Percentiles rank a stretch among this genome's conserved stretches.
Conservation (phyloP, 176 grass and related monocot genomes). For the Eleusine indica region DNA sequence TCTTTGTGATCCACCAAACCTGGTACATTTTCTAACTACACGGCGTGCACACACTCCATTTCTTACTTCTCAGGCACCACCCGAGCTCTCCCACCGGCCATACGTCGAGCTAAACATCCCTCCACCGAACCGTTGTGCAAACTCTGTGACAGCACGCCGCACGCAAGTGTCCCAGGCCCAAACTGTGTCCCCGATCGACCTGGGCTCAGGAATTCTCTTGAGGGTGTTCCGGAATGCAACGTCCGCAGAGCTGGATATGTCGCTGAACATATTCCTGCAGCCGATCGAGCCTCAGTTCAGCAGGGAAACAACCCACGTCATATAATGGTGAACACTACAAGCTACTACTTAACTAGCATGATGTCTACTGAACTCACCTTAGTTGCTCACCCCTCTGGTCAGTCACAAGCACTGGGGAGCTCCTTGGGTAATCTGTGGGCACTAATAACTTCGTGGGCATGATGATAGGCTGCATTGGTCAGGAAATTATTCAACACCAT, state of each 20-base stretch:
- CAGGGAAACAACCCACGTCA: background rate
- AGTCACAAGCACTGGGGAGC: constrained; percentile 31
- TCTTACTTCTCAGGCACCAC: background rate
- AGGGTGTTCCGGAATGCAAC: background rate
- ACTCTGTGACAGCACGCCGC: background rate
- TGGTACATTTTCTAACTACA: too few species aligned
- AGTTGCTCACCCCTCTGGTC: background rate
- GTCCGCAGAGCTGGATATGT: background rate
- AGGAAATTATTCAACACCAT: background rate
- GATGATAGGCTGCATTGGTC: background rate
- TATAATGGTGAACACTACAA: background rate
- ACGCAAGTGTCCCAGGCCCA: constrained; percentile 18
- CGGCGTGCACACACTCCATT: background rate
- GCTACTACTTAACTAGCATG: background rate
- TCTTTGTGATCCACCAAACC: too few species aligned
- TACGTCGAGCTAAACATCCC: constrained; percentile 25
- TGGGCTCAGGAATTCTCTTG: background rate
- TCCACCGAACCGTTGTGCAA: background rate
- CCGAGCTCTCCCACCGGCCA: constrained; percentile 6
- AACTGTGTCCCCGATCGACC: constrained; percentile 7
- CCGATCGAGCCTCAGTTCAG: background rate
- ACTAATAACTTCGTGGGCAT: constrained; percentile 16
- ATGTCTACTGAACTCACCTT: background rate
- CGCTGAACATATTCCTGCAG: constrained; percentile 17
- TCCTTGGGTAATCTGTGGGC: constrained; percentile 20